phyloP scores from a whole-genome alignment of 108 stramenopile species.

The Cylindrotheca fusiformis region DNA sequence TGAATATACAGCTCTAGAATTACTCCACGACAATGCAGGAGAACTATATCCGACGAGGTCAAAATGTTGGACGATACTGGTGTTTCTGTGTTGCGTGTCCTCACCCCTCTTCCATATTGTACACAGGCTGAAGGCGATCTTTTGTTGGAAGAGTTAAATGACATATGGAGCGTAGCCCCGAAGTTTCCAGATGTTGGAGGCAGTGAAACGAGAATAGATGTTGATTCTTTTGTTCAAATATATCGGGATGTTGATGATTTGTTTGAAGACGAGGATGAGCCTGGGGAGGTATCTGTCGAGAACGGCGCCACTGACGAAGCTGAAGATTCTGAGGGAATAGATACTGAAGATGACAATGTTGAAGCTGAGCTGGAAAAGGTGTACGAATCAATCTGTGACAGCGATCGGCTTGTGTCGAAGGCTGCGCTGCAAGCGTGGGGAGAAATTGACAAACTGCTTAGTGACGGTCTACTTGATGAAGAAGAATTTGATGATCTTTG shows the following conservation, averaged over 20 bases:
- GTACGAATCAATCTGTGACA: slow-evolving; percentile 39
- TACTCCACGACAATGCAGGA: slow-evolving; percentile 56
- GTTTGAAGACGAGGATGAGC: slow-evolving; percentile 74
- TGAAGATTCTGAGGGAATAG: neutral
- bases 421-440: slow-evolving; percentile 54
- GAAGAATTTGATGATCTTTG: slow-evolving; percentile 76
- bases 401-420: slow-evolving; percentile 36
- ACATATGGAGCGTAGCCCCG: slow-evolving; percentile 62
- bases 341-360: slow-evolving; percentile 23
- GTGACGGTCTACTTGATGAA: slow-evolving; percentile 67
- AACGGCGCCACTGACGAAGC: slow-evolving; percentile 2
- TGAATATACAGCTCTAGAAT: slow-evolving; percentile 46
- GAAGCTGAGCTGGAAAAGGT: slow-evolving; percentile 38
- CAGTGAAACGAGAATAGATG: slow-evolving; percentile 45
- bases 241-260: slow-evolving; percentile 79
- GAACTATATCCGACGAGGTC: slow-evolving; percentile 10
- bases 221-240: slow-evolving; percentile 70
- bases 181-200: slow-evolving; percentile 41
- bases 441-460: slow-evolving; percentile 63
- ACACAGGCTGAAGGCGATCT: slow-evolving; percentile 58
- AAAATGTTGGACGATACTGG: neutral
- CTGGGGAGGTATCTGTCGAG: slow-evolving; percentile 11
- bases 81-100: neutral
- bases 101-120: neutral
- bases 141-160: slow-evolving; percentile 51